Conservation (phyloP, 805 yeast genomes). For the Ogataea saltuana region DNA sequence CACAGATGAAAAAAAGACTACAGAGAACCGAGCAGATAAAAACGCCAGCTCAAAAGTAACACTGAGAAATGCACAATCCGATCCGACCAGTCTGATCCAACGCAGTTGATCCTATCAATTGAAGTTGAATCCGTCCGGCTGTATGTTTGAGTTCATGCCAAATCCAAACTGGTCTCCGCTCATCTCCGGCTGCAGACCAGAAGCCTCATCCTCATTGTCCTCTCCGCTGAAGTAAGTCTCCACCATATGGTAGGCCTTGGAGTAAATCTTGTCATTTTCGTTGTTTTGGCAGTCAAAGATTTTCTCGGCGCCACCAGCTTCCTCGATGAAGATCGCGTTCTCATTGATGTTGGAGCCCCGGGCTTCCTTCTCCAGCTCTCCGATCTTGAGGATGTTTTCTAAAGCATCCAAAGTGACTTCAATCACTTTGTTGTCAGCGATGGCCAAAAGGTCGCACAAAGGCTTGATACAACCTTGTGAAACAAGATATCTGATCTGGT, state of each 20-base stretch:
- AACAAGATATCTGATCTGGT: slow-evolving; percentile 89
- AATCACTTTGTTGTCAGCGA: slow-evolving; percentile 87
- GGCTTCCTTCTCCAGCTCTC: slow-evolving; percentile 86
- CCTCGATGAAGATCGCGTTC: slow-evolving; percentile 90
- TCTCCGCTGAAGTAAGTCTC: slow-evolving; percentile 90
- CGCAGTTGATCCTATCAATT: slow-evolving; percentile 30
- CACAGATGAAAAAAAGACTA: too few relatives aligned
- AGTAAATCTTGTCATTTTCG: slow-evolving; percentile 88
- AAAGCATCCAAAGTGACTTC: slow-evolving; percentile 95
- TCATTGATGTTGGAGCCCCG: slow-evolving; percentile 71
- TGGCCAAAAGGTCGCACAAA: slow-evolving; percentile 83
- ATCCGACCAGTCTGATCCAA: slow-evolving; percentile 9
- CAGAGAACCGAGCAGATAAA: too few relatives aligned
- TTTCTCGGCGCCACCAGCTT: slow-evolving; percentile 98
- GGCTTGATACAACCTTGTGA: slow-evolving; percentile 97
- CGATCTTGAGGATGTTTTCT: slow-evolving; percentile 90
- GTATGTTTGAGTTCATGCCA: slow-evolving; percentile 60
- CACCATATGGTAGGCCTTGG: slow-evolving; percentile 86
- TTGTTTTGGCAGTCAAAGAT: slow-evolving; percentile 90
- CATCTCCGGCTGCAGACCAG: slow-evolving; percentile 68
- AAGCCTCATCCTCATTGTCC: slow-evolving; percentile 62
- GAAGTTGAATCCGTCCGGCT: slow-evolving; percentile 52
- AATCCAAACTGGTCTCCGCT: slow-evolving; percentile 87
- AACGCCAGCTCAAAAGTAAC: too few relatives aligned
- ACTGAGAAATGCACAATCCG: slow-evolving; percentile 10